These are phyloP conservation scores for Volvox carteri DNA, from an alignment of 163 green algal species.

Conservation along the genomic window DNA sequence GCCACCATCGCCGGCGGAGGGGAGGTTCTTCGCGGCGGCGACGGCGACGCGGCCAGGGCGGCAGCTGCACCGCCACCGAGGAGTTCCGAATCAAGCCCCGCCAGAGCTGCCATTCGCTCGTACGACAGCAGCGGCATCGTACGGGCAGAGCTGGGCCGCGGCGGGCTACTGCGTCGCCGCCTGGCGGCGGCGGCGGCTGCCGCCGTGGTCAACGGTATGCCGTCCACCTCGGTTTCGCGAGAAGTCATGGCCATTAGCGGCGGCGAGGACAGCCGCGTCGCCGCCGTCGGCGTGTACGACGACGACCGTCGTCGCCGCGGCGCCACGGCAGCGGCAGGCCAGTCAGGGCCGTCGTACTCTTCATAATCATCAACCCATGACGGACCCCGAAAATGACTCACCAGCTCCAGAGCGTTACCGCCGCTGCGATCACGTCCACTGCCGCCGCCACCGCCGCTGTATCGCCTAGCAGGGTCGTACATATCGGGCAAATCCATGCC, in stretches of 20 bases:
- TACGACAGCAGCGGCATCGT: constrained; percentile 5
- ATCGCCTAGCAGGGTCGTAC: not conserved
- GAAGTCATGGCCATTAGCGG: not conserved
- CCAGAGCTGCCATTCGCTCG: constrained; percentile 35
- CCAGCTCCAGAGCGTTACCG: not conserved
- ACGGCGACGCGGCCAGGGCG: not conserved
- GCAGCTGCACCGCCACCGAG: not conserved
- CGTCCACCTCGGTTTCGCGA: not conserved
- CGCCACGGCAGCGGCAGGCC: not conserved
- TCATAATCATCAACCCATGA: not conserved
- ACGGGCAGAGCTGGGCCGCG: not conserved
- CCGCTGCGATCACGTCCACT: not conserved
- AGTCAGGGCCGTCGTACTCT: too few species aligned
- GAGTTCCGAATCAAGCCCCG: constrained; percentile 18
- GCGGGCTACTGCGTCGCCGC: not conserved
- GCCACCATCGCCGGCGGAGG: too few species aligned
- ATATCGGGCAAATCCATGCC: not conserved
- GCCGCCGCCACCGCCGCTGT: not conserved
- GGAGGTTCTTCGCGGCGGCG: not conserved
- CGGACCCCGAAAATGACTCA: not conserved
- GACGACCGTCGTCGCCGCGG: not conserved
- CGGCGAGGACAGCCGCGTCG: not conserved
- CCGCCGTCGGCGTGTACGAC: not conserved
- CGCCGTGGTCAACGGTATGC: not conserved
- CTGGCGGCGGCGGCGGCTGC: not conserved